A percentile compares a stretch with the other conserved stretches of the same genome.
These are phyloP conservation scores for Candida ponderosae DNA, from an alignment of 805 yeast species.

Conservation along the genomic window DNA sequence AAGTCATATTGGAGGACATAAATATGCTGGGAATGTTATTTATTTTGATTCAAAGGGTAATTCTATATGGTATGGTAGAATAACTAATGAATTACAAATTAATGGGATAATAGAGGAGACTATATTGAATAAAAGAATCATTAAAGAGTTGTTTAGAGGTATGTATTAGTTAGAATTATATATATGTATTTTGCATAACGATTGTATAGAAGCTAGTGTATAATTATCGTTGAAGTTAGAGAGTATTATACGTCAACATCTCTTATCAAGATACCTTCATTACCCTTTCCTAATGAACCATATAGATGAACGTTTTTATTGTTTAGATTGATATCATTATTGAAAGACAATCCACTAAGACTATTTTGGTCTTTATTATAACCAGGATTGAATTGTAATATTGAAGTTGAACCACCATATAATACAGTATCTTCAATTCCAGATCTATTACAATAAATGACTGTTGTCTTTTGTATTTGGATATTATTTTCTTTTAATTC, in stretches of 20 bases:
- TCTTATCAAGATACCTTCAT: constrained; percentile 55
- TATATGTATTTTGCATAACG: no score
- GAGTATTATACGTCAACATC: constrained; percentile 53
- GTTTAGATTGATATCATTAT: constrained; percentile 25
- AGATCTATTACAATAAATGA: constrained; percentile 60
- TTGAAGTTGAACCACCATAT: constrained; percentile 60
- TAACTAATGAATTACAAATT: constrained; percentile 55
- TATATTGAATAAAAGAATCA: constrained; percentile 37
- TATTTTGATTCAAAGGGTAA: constrained; percentile 36
- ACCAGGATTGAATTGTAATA: constrained; percentile 39
- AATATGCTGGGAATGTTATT: constrained; percentile 74
- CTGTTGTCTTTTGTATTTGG: constrained; percentile 19
- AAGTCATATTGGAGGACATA: constrained; percentile 84
- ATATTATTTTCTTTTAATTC: constrained; percentile 3
- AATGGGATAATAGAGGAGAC: constrained; percentile 58
- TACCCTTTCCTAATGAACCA: constrained; percentile 55
- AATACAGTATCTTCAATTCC: constrained; percentile 69
- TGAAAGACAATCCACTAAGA: constrained; percentile 23
- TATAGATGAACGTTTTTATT: constrained; percentile 45
- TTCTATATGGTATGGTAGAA: constrained; percentile 69
- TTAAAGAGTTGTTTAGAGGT: constrained; percentile 54
- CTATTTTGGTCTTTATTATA: no score
- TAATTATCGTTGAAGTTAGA: no score
- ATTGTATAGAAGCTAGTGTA: no score
- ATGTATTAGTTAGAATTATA: constrained; percentile 1